Evolutionary conservation across 805 yeast genomes (phyloP).

Genomic region (Huiozyma sinensis): DNA sequence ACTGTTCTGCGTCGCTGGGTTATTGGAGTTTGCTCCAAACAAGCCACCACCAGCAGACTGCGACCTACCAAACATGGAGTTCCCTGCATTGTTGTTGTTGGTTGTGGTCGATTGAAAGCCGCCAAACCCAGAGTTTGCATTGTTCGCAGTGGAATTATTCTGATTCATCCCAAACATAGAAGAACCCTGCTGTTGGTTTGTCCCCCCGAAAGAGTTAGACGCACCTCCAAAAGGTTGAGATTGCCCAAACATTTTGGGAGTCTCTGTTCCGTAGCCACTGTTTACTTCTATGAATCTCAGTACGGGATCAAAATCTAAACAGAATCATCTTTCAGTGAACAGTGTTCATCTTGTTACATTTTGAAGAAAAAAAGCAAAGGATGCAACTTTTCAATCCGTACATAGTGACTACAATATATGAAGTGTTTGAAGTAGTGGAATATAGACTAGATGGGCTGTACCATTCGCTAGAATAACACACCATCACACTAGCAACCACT

Average conservation of each 20-base stretch:
- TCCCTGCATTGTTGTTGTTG: slow-evolving; percentile 4
- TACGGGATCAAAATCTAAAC: background rate
- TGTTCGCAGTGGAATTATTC: slow-evolving; percentile 6
- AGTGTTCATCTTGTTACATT: no score
- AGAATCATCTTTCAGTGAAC: no score
- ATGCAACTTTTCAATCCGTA: no score
- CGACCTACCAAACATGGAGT: slow-evolving; percentile 3
- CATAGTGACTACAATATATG: no score
- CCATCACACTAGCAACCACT: no score
- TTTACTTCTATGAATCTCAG: background rate
- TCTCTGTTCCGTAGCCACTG: slow-evolving; percentile 18
- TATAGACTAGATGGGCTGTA: no score
- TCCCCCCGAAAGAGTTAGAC: slow-evolving; percentile 6
- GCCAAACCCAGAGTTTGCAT: slow-evolving; percentile 26
- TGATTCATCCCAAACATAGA: slow-evolving; percentile 13
- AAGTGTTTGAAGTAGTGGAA: no score
- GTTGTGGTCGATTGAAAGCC: slow-evolving; percentile 21
- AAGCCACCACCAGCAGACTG: slow-evolving; percentile 13
- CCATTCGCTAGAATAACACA: no score
- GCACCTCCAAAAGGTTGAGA: slow-evolving; percentile 12
- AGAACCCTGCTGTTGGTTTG: slow-evolving; percentile 9
- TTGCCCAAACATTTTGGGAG: slow-evolving; percentile 17
- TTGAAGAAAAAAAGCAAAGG: no score
- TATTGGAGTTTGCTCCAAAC: slow-evolving; percentile 14
- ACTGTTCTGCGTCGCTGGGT: slow-evolving; percentile 8